Evolutionary conservation across 352 stramenopile species (phyloP).

Genomic region (Globisporangium parvum): DNA sequence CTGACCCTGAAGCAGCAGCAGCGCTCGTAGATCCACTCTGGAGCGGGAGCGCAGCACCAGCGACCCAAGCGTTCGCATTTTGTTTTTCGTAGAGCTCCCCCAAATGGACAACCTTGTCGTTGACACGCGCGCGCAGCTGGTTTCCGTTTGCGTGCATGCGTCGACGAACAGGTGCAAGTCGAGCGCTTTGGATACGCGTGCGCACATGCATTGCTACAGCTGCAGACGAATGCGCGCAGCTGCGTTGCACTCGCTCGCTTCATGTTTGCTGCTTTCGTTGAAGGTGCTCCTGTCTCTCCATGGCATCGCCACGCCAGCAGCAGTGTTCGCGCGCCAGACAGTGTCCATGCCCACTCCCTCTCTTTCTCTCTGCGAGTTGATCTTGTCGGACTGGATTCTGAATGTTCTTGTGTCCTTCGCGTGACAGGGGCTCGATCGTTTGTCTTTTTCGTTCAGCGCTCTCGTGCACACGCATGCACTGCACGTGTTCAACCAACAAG

Average conservation of each 20-base stretch:
- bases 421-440: neutral
- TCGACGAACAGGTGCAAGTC: neutral
- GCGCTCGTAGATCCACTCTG: constrained; percentile 10
- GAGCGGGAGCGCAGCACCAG: no score
- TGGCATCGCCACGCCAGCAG: neutral
- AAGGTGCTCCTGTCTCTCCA: constrained; percentile 7
- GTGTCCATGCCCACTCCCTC: no score
- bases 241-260: constrained; percentile 5
- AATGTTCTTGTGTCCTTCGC: neutral
- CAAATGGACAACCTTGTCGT: constrained; percentile 10
- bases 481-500: neutral
- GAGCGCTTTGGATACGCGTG: no score
- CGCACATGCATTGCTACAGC: neutral
- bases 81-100: constrained; percentile 5
- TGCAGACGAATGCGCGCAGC: constrained; percentile 3
- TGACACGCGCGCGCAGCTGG: neutral
- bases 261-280: neutral
- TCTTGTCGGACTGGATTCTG: neutral
- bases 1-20: constrained; percentile 54
- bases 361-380: no score
- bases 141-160: constrained; percentile 3
- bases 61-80: neutral
- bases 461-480: neutral
- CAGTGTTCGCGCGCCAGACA: no score
- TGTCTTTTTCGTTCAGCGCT: neutral